Base-by-base conservation (phyloP, 331 rosid species). In the Rosa hybrid region DNA sequence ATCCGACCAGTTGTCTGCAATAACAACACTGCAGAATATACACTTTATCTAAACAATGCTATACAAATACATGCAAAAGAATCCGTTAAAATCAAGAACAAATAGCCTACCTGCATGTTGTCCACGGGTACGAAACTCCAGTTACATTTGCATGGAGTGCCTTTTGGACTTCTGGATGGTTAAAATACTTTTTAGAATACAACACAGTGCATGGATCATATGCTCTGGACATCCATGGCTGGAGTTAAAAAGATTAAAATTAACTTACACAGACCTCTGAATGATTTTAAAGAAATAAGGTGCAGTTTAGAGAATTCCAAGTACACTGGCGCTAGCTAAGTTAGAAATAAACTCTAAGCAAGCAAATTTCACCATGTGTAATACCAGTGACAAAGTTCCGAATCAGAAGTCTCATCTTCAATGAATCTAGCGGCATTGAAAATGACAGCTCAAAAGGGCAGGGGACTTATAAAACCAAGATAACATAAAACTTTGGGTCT, bases 201-300 rank as follows among this genome's bases (percentile, higher is more conserved):
- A 96, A 87, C 81, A 86, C 93, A 0, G 96, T 88, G 83, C 98
- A 94, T 12, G 98, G 98, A 89, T 94, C 98, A 20, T 94, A 92
- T 76, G 93, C 97, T 82, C 92, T 83, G 41, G 90, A 92, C 96
- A 92, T 92, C 98, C 98, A 92, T 74, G 98, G 98, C 99, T 94
- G 87, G 25, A 50, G 83, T 81, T 79, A 59, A 68, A 80, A 7
- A 68, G 46, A 3, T 20, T 2, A 50, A 80, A 65, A 34, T 39
- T 45, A 72, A 84, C 54, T 23, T n/a, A 83, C 80, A 74, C n/a
- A 34, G 18, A 80, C 51, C 78, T 63, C 62, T 20, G 60, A 46
- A 75, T 46, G 72, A 17, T 46, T 51, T 25, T 12, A 21, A 9
- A 6, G 25, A 67, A 77, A 77, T 72, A 39, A 34, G 50, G 30